Evolutionary conservation across 2,329 filamentous ascomycete species (phyloP).

Genomic region (Fusarium xylarioides): DNA sequence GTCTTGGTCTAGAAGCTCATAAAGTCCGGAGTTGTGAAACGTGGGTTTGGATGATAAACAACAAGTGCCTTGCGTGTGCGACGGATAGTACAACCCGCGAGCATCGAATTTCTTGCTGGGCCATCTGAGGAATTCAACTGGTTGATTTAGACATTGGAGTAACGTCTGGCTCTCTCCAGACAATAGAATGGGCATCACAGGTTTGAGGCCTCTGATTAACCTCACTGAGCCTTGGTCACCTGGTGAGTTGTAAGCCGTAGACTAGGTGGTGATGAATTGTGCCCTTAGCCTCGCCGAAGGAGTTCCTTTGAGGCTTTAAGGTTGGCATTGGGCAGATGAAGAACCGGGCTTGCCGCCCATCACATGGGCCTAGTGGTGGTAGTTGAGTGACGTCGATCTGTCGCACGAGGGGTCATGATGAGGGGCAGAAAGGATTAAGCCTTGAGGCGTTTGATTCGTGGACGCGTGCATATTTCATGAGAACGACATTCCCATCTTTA

Average conservation of each 20-base stretch:
- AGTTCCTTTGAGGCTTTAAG: constrained; percentile 8
- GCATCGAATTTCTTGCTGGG: constrained; percentile 4
- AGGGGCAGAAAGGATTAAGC: constrained; percentile 11
- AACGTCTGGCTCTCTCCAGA: neutral
- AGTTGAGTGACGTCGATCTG: constrained; percentile 29
- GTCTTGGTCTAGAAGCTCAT: constrained; percentile 7
- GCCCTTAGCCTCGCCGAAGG: neutral
- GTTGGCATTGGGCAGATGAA: neutral
- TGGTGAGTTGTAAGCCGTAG: neutral
- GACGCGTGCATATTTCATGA: constrained; percentile 1
- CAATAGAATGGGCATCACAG: neutral
- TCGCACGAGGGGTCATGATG: constrained; percentile 19
- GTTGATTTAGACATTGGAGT: neutral
- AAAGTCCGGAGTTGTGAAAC: constrained; percentile 25
- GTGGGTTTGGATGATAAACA: neutral
- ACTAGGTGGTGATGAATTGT: neutral
- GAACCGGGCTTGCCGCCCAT: constrained; percentile 36
- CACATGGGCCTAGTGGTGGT: constrained; percentile 25
- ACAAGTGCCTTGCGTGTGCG: constrained; percentile 7
- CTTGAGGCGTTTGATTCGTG: neutral
- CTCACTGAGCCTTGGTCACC: neutral
- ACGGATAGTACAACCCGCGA: neutral
- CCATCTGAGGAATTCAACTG: neutral
- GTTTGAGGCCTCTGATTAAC: neutral
- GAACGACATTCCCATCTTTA: neutral